Base-by-base conservation (phyloP, 192 early-diverging fungal genomes). In the Gamsiella multidivaricata region DNA sequence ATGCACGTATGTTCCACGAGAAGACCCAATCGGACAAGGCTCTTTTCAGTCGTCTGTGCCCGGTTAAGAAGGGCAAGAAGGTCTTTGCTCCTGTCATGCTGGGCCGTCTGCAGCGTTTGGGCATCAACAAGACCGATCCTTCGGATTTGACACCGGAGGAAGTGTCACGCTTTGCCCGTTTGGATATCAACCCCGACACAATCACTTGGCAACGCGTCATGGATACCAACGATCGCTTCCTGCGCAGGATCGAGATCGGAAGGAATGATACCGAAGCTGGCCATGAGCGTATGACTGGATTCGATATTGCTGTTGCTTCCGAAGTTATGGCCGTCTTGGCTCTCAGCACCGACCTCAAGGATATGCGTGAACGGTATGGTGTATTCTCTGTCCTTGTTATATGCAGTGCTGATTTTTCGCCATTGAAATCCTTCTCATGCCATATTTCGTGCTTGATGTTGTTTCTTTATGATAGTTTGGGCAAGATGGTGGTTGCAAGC, bases 271-370 rank as follows among this genome's bases (percentile, higher is more conserved):
- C 95, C 37, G 97, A 99, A 87, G 90, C 93, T 73, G 95, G 95
- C 15, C 87, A 91, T 70, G 86, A 90, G 61, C 88, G 97, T 42
- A 72, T 91, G 78, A 99, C 97, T 32, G 96, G 97, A 36, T 99
- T 96, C 76, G 97, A 99, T 83, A 99, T 99, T 74, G 84, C 96
- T 17, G 97, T 99, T 7, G 96, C 96, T 26, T 94, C 92, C 79
- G 97, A 99, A 81, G 91, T 95, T 79, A 99, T 99, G 97, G 97
- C 97, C 7, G 94, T 99, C 8, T 84, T 99, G 31, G 96, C 97
- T 8, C 84, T 99, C 59, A 92, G 94, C 33, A 96, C 95, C 12
- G 91, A 92, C 71, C 81, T 99, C 56, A 73, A 82, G 39, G 97
- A 99, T 58, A 97, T 99, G 97, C 88, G 97, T 28, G 88, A 93